Conservation (phyloP, 176 grass and related monocot genomes). For the Aegilops sharonensis region DNA sequence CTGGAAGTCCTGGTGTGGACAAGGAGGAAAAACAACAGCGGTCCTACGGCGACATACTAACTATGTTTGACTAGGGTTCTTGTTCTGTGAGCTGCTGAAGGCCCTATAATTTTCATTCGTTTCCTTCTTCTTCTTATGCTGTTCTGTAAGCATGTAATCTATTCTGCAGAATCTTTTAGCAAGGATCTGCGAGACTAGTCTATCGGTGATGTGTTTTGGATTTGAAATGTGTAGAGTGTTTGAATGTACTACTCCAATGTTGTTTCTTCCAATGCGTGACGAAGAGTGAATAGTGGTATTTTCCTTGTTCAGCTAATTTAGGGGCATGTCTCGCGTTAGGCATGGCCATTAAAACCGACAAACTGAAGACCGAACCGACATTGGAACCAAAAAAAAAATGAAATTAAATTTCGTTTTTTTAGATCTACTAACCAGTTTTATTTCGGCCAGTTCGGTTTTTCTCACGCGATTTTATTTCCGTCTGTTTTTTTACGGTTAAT, state of each 20-base stretch:
- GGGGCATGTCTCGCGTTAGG: no score
- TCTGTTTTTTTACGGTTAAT: no score
- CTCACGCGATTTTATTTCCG: no score
- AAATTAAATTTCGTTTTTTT: no score
- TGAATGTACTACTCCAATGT: not conserved
- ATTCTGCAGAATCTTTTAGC: not conserved
- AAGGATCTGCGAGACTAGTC: constrained; percentile 1
- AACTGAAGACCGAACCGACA: no score
- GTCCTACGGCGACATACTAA: constrained; percentile 39
- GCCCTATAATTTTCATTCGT: not conserved
- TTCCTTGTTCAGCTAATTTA: not conserved
- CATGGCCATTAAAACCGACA: no score
- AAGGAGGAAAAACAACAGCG: constrained; percentile 56
- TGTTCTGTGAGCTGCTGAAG: not conserved
- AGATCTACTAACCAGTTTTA: no score
- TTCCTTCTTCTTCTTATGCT: not conserved
- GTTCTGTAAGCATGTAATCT: not conserved
- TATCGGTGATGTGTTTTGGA: not conserved
- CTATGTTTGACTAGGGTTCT: constrained; percentile 6
- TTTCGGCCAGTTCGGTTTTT: no score
- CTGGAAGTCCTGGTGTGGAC: constrained; percentile 86
- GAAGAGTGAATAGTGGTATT: not conserved
- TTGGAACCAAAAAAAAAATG: no score
- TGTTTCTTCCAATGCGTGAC: not conserved
- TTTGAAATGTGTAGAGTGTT: not conserved